phyloP scores from a whole-genome alignment of 768 basidiomycete genomes.

The Tricholoma hemisulphureum region DNA sequence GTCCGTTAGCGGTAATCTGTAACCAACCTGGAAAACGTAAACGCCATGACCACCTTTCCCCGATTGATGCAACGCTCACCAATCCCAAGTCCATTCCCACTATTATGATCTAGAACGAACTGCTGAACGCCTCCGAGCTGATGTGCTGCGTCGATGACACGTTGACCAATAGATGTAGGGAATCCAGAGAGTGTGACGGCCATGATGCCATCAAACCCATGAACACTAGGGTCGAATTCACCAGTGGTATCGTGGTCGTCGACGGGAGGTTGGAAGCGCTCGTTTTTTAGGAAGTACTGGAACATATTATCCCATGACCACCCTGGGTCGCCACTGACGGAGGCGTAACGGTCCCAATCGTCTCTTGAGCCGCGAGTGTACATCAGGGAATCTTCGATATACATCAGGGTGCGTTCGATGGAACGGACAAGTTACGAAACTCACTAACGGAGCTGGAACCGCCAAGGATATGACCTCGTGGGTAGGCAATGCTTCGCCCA shows the following conservation, averaged over 20 bases:
- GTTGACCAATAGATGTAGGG: constrained; percentile 27
- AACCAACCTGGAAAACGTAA: constrained; percentile 11
- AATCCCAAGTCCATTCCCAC: constrained; percentile 27
- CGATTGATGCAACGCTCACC: constrained; percentile 9
- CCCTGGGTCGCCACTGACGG: constrained; percentile 26
- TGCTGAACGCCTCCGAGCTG: constrained; percentile 28
- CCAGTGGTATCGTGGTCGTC: constrained; percentile 38
- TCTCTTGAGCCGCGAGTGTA: constrained; percentile 32
- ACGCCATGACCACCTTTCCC: no score
- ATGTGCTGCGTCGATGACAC: constrained; percentile 29
- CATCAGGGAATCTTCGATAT: constrained; percentile 32
- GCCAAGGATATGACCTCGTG: neutral
- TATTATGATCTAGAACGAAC: constrained; percentile 29
- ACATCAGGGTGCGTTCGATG: no score
- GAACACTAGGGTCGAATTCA: constrained; percentile 36
- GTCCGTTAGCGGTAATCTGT: constrained; percentile 9
- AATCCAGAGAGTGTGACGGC: constrained; percentile 34
- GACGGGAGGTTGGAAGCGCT: constrained; percentile 33
- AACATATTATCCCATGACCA: constrained; percentile 33
- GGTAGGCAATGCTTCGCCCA: neutral
- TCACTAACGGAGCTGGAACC: neutral
- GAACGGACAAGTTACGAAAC: no score
- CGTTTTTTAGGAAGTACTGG: constrained; percentile 34
- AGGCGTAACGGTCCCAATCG: constrained; percentile 31
- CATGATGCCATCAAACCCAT: constrained; percentile 33